These are phyloP conservation scores for Aspergillus ustus DNA, from an alignment of 2,329 filamentous ascomycete species.

Conservation along the genomic window DNA sequence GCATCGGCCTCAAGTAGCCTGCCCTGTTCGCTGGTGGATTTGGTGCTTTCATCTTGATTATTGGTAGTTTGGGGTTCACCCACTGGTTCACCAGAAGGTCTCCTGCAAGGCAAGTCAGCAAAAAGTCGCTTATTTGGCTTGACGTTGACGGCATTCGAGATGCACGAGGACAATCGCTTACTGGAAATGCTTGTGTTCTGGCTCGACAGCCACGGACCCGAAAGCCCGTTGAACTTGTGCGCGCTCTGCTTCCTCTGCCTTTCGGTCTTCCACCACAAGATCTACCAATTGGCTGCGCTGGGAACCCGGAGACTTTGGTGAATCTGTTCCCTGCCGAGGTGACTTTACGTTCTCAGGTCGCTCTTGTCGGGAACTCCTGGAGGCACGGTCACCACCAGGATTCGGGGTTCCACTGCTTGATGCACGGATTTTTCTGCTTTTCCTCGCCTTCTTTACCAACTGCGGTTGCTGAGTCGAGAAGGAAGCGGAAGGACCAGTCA, in stretches of 20 bases:
- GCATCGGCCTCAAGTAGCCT: slow-evolving; percentile 5
- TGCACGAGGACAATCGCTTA: slow-evolving; percentile 28
- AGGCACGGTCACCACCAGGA: slow-evolving; percentile 33
- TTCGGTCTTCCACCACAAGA: slow-evolving; percentile 66
- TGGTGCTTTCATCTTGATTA: slow-evolving; percentile 16
- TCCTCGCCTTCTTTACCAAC: slow-evolving; percentile 45
- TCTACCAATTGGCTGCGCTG: slow-evolving; percentile 68
- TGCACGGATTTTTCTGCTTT: slow-evolving; percentile 39
- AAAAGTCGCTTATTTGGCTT: slow-evolving; percentile 14
- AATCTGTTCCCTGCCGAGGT: slow-evolving; percentile 36
- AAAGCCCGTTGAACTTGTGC: slow-evolving; percentile 67
- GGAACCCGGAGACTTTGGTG: slow-evolving; percentile 58
- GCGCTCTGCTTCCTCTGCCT: slow-evolving; percentile 66
- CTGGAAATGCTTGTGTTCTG: slow-evolving; percentile 38
- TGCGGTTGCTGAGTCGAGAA: slow-evolving; percentile 52
- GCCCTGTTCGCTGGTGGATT: slow-evolving; percentile 21
- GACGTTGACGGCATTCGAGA: not conserved
- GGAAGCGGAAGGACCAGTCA: slow-evolving; percentile 54
- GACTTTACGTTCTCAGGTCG: slow-evolving; percentile 29
- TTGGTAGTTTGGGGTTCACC: slow-evolving; percentile 27
- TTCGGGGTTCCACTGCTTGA: slow-evolving; percentile 27
- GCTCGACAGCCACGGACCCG: slow-evolving; percentile 63
- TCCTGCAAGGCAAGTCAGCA: slow-evolving; percentile 30
- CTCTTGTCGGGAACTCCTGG: slow-evolving; percentile 39
- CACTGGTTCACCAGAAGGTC: slow-evolving; percentile 36